Evolutionary conservation across 768 basidiomycete genomes (phyloP).

Genomic region (Termitomyces bulborhizus): DNA sequence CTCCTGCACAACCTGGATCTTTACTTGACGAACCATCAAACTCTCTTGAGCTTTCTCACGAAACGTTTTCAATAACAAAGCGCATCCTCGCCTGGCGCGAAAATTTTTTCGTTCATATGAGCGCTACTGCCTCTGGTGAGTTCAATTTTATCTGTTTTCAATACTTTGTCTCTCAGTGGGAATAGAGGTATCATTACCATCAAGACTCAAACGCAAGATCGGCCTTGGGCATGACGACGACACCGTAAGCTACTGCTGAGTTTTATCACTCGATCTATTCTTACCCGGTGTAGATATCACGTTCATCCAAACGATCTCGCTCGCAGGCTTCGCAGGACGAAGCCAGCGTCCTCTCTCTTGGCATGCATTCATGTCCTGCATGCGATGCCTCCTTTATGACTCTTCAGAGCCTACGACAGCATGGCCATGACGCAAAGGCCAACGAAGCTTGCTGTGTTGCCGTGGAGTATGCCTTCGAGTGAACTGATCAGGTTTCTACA

Average conservation of each 20-base stretch:
- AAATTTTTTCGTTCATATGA: conserved; percentile 39
- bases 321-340: conserved; percentile 27
- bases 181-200: conserved; percentile 23
- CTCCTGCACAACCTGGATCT: conserved; percentile 29
- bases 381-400: conserved; percentile 65
- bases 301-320: conserved; percentile 53
- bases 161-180: conserved; percentile 10
- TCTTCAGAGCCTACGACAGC: conserved; percentile 51
- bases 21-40: conserved; percentile 6
- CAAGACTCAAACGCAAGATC: conserved; percentile 47
- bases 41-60: conserved; percentile 24
- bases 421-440: conserved; percentile 46
- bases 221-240: conserved; percentile 38
- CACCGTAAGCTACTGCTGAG: conserved; percentile 21
- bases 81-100: conserved; percentile 73
- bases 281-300: conserved; percentile 34
- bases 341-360: conserved; percentile 32
- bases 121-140: conserved; percentile 35
- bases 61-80: conserved; percentile 53
- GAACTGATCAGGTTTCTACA: conserved; percentile 2
- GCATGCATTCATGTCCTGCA: conserved; percentile 64
- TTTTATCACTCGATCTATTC: conserved; percentile 3
- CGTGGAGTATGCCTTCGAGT: conserved; percentile 70
- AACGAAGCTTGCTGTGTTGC: conserved; percentile 69
- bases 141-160: neutral